Evolutionary conservation across 2,329 filamentous ascomycete genomes (phyloP).

Genomic region (Pyrenophora teres): DNA sequence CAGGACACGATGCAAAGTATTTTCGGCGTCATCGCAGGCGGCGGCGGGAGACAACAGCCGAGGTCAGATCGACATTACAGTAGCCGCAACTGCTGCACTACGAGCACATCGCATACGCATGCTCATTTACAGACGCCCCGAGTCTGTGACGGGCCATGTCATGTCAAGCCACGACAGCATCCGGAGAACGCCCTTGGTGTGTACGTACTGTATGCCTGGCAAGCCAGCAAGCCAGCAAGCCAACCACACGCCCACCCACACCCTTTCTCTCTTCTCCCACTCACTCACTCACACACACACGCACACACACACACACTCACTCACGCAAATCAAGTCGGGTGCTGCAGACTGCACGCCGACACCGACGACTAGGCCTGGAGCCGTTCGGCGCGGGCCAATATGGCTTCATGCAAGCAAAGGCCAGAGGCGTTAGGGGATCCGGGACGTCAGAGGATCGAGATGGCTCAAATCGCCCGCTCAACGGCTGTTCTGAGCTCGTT

Average conservation of each 20-base stretch:
- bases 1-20: constrained; percentile 11
- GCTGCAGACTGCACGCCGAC: constrained; percentile 29
- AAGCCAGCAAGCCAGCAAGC: no score
- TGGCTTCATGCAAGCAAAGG: constrained; percentile 40
- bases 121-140: constrained; percentile 18
- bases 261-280: no score
- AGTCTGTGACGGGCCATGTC: constrained; percentile 23
- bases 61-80: constrained; percentile 18
- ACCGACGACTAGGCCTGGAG: constrained; percentile 31
- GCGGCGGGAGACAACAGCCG: constrained; percentile 13
- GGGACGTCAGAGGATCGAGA: constrained; percentile 32
- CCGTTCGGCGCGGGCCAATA: constrained; percentile 35
- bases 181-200: constrained; percentile 27
- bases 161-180: constrained; percentile 22
- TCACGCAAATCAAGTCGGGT: constrained; percentile 33
- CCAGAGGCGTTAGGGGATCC: constrained; percentile 34
- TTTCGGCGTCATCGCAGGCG: constrained; percentile 13
- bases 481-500: constrained; percentile 36
- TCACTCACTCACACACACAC: no score
- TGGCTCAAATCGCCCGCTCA: constrained; percentile 30
- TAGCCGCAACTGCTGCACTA: constrained; percentile 18
- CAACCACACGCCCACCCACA: no score
- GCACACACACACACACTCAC: no score
- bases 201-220: constrained; percentile 5
- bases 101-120: constrained; percentile 15